Conservation (phyloP, 2,329 filamentous ascomycete species). For the Lasiodiplodia citricola region DNA sequence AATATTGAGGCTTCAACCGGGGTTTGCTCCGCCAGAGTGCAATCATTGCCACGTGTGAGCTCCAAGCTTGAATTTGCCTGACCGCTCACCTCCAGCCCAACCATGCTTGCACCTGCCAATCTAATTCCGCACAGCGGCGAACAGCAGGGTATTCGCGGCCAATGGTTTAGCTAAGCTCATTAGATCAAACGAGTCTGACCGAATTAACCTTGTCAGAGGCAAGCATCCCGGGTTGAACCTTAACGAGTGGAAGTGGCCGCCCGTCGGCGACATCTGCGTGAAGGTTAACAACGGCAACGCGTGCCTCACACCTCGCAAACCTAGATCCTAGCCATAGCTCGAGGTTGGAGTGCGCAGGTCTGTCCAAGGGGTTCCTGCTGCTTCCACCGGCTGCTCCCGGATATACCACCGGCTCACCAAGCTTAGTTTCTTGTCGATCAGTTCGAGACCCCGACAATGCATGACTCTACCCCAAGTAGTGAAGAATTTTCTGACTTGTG, state of each 20-base stretch:
- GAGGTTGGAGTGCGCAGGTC: background rate
- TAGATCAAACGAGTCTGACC: background rate
- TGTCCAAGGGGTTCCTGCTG: background rate
- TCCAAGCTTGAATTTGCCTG: background rate
- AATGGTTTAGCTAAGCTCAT: background rate
- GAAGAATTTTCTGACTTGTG: background rate
- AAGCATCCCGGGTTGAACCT: background rate
- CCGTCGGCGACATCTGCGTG: background rate
- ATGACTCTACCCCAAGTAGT: background rate
- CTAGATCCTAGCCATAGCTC: background rate
- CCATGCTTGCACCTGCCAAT: background rate
- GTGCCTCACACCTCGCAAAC: background rate
- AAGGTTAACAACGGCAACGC: background rate
- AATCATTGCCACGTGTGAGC: background rate
- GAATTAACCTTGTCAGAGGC: background rate
- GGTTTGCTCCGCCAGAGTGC: background rate
- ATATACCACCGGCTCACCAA: background rate
- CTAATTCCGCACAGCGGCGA: background rate
- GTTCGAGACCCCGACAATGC: background rate
- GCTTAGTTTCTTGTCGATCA: slow-evolving; percentile 5
- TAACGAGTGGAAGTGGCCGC: background rate
- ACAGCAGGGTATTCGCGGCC: background rate
- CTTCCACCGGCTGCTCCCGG: background rate
- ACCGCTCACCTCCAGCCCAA: background rate
- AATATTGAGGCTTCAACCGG: background rate